Base-by-base conservation (phyloP, 148 eudicot genomes). In the Rhododendron kiyosumense region DNA sequence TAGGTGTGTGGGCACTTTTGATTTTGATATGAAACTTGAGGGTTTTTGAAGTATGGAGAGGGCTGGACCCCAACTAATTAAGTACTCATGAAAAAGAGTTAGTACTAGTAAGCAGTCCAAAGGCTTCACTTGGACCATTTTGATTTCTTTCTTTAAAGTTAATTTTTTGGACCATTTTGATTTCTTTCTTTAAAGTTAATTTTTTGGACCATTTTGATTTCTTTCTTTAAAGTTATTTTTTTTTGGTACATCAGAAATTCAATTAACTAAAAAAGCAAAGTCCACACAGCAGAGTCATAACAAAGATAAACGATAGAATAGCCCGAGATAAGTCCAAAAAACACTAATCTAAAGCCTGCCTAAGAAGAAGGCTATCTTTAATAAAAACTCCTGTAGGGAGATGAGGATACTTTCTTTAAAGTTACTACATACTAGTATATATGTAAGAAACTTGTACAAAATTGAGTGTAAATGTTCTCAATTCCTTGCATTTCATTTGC, bases 31-130 rank as follows among this genome's bases (percentile, higher is more conserved):
- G 34, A 65, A 65, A 63, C 67, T 83, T 67, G 54, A 82, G 38
- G 76, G 69, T 63, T 63, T 83, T 82, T n/a, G 45, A n/a, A 43
- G 48, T 10, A 28, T 11, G 74, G 74, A 28, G 57, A n/a, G 65
- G 36, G 57, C 32, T 41, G 75, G 49, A 36, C 46, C 36, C 54
- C 36, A 65, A 83, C 84, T 63, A 46, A 28, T 1, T 52, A 52
- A 41, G 43, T 41, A 41, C 7, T 41, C 43, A 41, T 41, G 57
- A 82, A 38, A 61, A 26, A 9, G 30, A 67, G 32, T 82, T 5
- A 41, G 22, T 13, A n/a, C n/a, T n/a, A 81, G 84, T 38, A 61
- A 38, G 49, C 30, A 38, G 84, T 82, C 74, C 84, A 82, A 83
- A 38, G n/a, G 69, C 20, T 2, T 81, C 32, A 20, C 30, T 82